Evolutionary conservation across 345 rosid species (phyloP).

Genomic region (Syzygium oleosum): DNA sequence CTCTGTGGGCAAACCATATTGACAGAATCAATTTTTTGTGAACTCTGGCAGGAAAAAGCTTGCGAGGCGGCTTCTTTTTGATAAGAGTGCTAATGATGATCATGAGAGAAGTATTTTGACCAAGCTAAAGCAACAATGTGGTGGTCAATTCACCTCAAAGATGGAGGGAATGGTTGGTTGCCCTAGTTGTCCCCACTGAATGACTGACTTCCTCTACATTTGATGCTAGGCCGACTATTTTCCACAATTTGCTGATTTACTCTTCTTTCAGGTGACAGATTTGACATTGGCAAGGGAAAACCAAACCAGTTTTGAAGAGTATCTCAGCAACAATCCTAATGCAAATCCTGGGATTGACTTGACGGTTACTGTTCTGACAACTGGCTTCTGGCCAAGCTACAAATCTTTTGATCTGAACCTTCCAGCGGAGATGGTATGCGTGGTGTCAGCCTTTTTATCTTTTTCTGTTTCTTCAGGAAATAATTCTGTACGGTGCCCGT

Average conservation of each 20-base stretch:
- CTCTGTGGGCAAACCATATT: not conserved
- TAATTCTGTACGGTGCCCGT: not conserved
- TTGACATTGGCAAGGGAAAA: constrained; percentile 68
- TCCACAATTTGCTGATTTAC: not conserved
- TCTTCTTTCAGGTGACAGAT: constrained; percentile 45
- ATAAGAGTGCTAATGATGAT: constrained; percentile 64
- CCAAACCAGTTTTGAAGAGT: constrained; percentile 51
- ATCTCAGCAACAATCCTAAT: constrained; percentile 32
- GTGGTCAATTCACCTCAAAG: constrained; percentile 75
- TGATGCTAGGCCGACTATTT: not conserved
- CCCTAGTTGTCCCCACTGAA: not conserved
- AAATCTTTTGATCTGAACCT: constrained; percentile 63
- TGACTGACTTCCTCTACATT: not conserved
- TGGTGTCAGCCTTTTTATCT: not conserved
- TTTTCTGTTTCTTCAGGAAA: not conserved
- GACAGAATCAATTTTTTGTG: not conserved
- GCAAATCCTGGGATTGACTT: constrained; percentile 56
- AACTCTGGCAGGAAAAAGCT: constrained; percentile 46
- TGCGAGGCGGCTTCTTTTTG: constrained; percentile 50
- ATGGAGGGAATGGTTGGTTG: constrained; percentile 77
- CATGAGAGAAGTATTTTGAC: constrained; percentile 68
- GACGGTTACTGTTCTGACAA: constrained; percentile 60
- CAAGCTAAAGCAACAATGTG: constrained; percentile 70
- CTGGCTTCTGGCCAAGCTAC: constrained; percentile 78
- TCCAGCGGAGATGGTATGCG: constrained; percentile 56